Evolutionary conservation across 352 stramenopile genomes (phyloP).

Genomic region (Vaucheria bursata): DNA sequence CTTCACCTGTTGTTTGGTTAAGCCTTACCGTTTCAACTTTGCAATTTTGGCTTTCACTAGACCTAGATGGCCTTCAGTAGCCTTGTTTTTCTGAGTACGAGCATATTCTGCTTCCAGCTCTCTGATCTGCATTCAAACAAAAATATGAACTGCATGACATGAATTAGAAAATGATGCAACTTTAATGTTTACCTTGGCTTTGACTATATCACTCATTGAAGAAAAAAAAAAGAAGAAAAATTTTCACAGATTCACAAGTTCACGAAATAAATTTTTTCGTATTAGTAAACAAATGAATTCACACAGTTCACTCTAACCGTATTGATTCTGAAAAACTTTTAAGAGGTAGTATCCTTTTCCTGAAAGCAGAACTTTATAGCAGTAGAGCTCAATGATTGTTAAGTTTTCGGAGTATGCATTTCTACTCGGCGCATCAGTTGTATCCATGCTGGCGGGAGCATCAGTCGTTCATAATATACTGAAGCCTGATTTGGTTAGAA

Average conservation of each 20-base stretch:
- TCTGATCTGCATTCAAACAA: slow-evolving; percentile 13
- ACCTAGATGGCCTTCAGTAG: slow-evolving; percentile 68
- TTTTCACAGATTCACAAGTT: too few relatives aligned
- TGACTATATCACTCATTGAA: background rate
- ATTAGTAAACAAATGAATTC: too few relatives aligned
- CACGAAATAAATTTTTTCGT: too few relatives aligned
- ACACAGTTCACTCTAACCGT: too few relatives aligned
- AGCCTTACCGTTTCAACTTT: slow-evolving; percentile 71
- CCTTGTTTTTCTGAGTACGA: slow-evolving; percentile 97
- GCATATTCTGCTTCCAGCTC: slow-evolving; percentile 68
- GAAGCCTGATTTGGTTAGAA: background rate
- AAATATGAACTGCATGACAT: too few relatives aligned
- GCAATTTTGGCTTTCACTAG: slow-evolving; percentile 96
- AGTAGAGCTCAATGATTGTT: too few relatives aligned
- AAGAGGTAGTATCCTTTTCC: too few relatives aligned
- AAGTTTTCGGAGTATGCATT: background rate
- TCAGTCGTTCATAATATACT: slow-evolving; percentile 3
- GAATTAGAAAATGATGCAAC: too few relatives aligned
- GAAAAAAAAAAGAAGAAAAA: too few relatives aligned
- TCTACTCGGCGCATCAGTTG: background rate
- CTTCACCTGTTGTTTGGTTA: too few relatives aligned
- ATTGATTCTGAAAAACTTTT: too few relatives aligned
- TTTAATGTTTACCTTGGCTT: background rate
- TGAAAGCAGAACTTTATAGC: too few relatives aligned
- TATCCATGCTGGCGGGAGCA: background rate